Base-by-base conservation (phyloP, 495 filamentous ascomycete genomes). In the Penicillium goetzii region DNA sequence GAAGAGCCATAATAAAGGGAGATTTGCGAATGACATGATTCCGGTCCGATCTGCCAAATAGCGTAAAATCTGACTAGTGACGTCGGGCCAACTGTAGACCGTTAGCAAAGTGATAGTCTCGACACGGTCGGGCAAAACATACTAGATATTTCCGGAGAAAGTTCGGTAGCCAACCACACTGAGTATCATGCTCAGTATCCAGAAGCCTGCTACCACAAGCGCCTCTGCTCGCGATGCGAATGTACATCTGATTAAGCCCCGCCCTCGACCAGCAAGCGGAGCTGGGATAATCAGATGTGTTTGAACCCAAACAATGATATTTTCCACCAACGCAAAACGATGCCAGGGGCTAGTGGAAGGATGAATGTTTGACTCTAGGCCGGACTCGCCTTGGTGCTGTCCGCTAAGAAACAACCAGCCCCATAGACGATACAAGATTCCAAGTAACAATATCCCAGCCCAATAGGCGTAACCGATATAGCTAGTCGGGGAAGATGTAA, bases 21-120 rank as follows among this genome's bases (percentile, higher is more conserved):
- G 63, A 56, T 86, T 84, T 11, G 77, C 83, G 61, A 84, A 76
- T 4, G 79, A 74, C 34, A 87, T 64, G 32, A 84, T 78, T 4
- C 84, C 84, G 0, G 83, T 80, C 11, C 84, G 74, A 58, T 85
- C 80, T n/a, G 79, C 80, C 2, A 81, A 74, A 40, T 84, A 82
- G 4, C 78, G 75, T 26, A 79, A 47, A 8, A 79, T 51, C 57
- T 81, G 77, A 49, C 61, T 61, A 2, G 67, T 56, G 15, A 69
- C 56, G 12, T 76, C 63, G 1, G 77, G 72, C 75, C 75, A 81
- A 45, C 78, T 81, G 45, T 2, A 36, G 36, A 12, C 19, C 3
- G 40, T 76, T 43, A 76, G 69, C 28, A 7, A 19, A 38, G 8
- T 47, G 1, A 32, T 28, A 3, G 0, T 7, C 7, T 58, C 4